These are phyloP conservation scores for Scenedesmus sp. DNA, from an alignment of 163 green algal genomes.

Conservation along the genomic window DNA sequence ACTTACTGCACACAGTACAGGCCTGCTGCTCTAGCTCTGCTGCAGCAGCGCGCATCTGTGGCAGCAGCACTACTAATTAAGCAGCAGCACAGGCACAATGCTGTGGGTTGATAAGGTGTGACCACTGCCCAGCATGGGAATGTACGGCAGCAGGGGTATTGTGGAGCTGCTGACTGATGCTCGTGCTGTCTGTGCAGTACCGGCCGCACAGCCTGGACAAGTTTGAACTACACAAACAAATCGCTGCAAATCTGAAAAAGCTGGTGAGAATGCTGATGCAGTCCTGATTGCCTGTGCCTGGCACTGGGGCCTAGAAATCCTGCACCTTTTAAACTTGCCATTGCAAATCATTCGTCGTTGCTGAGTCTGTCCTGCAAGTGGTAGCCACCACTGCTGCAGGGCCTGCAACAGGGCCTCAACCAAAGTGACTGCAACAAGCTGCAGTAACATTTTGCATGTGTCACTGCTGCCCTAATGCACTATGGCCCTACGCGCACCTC, in stretches of 20 bases:
- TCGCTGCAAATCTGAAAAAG: conserved; percentile 88
- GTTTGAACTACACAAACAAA: conserved; percentile 82
- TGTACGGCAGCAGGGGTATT: not conserved
- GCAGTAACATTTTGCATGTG: too few relatives aligned
- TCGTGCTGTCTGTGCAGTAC: conserved; percentile 75
- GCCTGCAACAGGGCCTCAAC: too few relatives aligned
- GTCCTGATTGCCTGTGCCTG: not conserved
- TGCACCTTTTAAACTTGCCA: not conserved
- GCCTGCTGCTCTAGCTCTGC: conserved; percentile 2
- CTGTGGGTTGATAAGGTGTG: conserved; percentile 92
- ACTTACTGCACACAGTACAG: not conserved
- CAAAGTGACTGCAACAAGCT: too few relatives aligned
- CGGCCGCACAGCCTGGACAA: conserved; percentile 88
- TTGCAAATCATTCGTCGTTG: too few relatives aligned
- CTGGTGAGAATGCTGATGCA: conserved; percentile 76
- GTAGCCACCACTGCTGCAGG: too few relatives aligned
- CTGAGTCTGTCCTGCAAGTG: too few relatives aligned
- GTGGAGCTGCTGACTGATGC: not conserved
- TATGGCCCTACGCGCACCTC: too few relatives aligned
- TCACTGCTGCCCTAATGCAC: too few relatives aligned
- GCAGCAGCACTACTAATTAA: not conserved
- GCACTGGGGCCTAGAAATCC: not conserved
- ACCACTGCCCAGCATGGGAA: not conserved
- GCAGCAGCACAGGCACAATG: conserved; percentile 68
- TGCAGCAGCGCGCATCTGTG: not conserved